Evolutionary conservation across 139 green algal species (phyloP), one percentile per base, ranked within the genome.

Genomic region (Chlorella sp.): DNA sequence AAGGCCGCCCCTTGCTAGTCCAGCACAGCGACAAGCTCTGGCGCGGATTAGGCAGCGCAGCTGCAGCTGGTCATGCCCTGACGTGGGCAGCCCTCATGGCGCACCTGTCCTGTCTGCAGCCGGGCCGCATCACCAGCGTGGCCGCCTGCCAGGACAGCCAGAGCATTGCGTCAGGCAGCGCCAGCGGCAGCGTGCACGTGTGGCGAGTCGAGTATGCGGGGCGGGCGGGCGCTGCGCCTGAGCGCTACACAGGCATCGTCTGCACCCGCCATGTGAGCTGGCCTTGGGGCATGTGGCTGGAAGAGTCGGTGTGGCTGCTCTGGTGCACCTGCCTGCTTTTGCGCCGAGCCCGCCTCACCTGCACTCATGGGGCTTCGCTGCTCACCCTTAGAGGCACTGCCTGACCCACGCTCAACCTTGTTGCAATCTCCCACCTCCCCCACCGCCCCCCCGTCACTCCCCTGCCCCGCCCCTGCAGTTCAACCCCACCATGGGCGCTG

Each of bases 121-220:
- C 58, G 16, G 87, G 87, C 7, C 83, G 89, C 68, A 90, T 96
- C 34, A 87, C 88, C 32, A 72, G 80, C 9, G 87, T 90, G 58
- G 88, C 87, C 17, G 82, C 87, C 14, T 94, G 89, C 70, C 86
- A 92, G 72, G 93, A 94, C 69, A 85, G 89, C 41, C 78, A 89
- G 72, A 95, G 76, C 41, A 88, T 98, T 17, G 93, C 92, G 5
- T 92, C 85, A 1, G 95, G 84, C 64, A 93, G 87, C 67, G 83
- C 84, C 74, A 83, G 85, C 38, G 96, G 96, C 56, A 92, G 82
- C 28, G 80, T 99, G 26, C 96, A 98, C 72, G 88, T 97, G 83
- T 98, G 95, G 95, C 80, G 93, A 0, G 94, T 98, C 72, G 94
- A 98, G 86, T 93, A 93, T 77, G 89, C 83, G n/a, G 88, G 82